A percentile compares a stretch with the other conserved stretches of the same genome.
phyloP scores from a whole-genome alignment of 106 monocot species.

The Posidonia australis region DNA sequence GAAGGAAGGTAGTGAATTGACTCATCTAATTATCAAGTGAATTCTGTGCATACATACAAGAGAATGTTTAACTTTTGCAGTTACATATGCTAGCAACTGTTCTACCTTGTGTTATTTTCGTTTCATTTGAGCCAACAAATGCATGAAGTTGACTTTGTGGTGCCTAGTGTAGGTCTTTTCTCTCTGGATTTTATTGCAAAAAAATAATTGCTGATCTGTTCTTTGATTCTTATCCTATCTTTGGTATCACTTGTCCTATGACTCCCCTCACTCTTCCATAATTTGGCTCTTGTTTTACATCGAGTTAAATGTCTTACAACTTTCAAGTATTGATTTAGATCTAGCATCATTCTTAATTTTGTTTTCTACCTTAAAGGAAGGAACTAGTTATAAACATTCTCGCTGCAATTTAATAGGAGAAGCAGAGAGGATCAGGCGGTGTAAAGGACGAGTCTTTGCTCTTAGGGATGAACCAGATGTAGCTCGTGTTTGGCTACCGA shows the following conservation, averaged over 20 bases:
- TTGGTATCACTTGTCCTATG: neutral
- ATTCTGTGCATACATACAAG: too few relatives aligned
- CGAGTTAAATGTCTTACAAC: too few relatives aligned
- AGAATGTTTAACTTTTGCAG: too few relatives aligned
- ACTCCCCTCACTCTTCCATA: neutral
- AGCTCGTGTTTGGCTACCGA: slow-evolving; percentile 56
- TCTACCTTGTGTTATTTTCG: too few relatives aligned
- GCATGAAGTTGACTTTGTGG: too few relatives aligned
- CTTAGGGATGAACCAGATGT: slow-evolving; percentile 62
- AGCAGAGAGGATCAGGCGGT: slow-evolving; percentile 51
- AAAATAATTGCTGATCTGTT: neutral
- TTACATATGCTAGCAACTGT: too few relatives aligned
- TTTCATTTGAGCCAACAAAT: too few relatives aligned
- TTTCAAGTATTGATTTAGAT: neutral
- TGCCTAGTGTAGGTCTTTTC: too few relatives aligned
- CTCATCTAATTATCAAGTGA: too few relatives aligned
- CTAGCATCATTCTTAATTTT: neutral
- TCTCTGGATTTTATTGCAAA: too few relatives aligned
- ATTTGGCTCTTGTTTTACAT: too few relatives aligned
- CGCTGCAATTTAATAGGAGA: slow-evolving; percentile 24
- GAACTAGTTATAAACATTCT: neutral
- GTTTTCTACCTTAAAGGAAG: neutral
- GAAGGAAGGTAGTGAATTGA: neutral
- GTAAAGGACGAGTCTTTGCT: slow-evolving; percentile 63
- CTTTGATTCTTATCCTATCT: neutral